These are phyloP conservation scores for Candida berthetii DNA, from an alignment of 805 yeast species.

Conservation along the genomic window DNA sequence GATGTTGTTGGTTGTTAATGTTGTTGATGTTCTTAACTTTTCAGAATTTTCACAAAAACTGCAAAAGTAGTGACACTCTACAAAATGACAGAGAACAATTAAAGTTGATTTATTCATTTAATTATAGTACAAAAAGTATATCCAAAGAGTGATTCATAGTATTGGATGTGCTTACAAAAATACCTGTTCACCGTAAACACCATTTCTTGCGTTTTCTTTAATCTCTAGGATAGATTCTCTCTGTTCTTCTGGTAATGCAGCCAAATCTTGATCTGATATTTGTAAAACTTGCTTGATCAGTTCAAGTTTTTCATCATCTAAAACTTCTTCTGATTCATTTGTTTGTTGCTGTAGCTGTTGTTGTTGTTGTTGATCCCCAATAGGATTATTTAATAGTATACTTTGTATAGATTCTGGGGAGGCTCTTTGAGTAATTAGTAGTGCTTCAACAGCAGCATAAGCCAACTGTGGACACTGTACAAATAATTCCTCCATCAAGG, in stretches of 20 bases:
- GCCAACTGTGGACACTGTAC: slow-evolving; percentile 74
- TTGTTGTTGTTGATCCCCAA: not conserved
- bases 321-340: slow-evolving; percentile 4
- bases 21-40: not conserved
- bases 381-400: slow-evolving; percentile 21
- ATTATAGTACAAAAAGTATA: too few species aligned
- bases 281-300: slow-evolving; percentile 46
- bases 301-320: slow-evolving; percentile 33
- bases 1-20: not conserved
- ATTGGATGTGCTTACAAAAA: too few species aligned
- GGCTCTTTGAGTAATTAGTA: slow-evolving; percentile 27
- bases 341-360: not conserved
- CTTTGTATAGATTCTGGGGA: slow-evolving; percentile 24
- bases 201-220: slow-evolving; percentile 20
- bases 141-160: too few species aligned
- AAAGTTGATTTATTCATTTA: too few species aligned
- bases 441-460: slow-evolving; percentile 74
- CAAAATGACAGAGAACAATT: not conserved
- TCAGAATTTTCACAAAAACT: too few species aligned
- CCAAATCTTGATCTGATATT: slow-evolving; percentile 45
- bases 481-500: slow-evolving; percentile 52
- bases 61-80: not conserved
- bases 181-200: slow-evolving; percentile 18
- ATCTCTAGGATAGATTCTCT: slow-evolving; percentile 20
- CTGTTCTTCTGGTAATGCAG: slow-evolving; percentile 45